Evolutionary conservation across 148 eudicot species (phyloP), one percentile per base, ranked within the genome.

Genomic region (Rhododendron mucronatum): DNA sequence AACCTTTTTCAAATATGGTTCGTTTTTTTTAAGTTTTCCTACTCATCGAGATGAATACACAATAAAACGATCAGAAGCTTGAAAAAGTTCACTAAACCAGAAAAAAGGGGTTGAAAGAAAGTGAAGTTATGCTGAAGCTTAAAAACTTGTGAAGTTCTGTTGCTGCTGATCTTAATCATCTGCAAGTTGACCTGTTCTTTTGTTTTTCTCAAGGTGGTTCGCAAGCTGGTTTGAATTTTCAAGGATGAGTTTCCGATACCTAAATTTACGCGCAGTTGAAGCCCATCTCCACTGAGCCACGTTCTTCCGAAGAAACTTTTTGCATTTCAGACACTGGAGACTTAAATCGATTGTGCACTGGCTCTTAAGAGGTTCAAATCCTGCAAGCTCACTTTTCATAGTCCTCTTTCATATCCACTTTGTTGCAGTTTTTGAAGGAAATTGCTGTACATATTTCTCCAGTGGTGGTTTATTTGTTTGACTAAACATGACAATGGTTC

Each of bases 371-470:
- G 76, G 51, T 83, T 65, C 50, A 61, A 82, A 82, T 39, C 51
- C 30, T 61, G 75, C 59, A 61, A 82, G 75, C 84, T 39, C 50
- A 30, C 14, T 59, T 28, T 47, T 44, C 80, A 41, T 33, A 12
- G 18, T 50, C 44, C 65, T 59, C 86, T 47, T n/a, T 63, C 45
- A 30, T 59, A 78, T 12, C 20, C 76, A 53, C 74, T 75, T 48
- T 82, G 84, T n/a, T 39, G 65, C 82, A 76, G 48, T 76, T 86
- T 86, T 61, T 82, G 85, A 45, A 83, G 76, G 85, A 75, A 75
- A 81, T 71, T 57, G 59, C 76, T 82, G 88, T 86, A 82, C 77
- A 82, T 86, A 57, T 82, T 57, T 71, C 47, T 80, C 33, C 81
- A 33, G 41, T 44, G 20, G 63, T 51, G 78, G 47, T 84, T 84